A percentile compares a stretch with the other conserved stretches of the same genome.
These are phyloP conservation scores for Chytriomyces hyalinus DNA, from an alignment of 192 early-diverging fungal species.

Conservation along the genomic window DNA sequence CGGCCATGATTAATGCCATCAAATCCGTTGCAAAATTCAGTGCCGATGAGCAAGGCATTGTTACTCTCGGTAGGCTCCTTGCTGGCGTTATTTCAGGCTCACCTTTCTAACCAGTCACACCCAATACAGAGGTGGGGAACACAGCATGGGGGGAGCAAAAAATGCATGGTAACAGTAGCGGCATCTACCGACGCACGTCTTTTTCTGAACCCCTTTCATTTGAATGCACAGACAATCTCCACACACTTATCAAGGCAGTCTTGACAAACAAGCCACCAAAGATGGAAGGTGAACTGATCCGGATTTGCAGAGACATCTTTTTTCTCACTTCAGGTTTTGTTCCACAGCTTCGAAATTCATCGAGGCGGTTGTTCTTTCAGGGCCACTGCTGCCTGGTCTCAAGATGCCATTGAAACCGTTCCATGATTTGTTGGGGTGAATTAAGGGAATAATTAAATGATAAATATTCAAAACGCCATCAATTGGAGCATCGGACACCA, in stretches of 20 bases:
- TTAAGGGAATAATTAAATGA: not conserved
- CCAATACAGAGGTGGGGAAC: conserved; percentile 18
- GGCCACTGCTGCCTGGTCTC: conserved; percentile 45
- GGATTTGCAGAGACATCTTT: not conserved
- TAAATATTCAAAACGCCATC: too few species aligned
- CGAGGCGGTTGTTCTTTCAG: conserved; percentile 42
- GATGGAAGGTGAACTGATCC: conserved; percentile 40
- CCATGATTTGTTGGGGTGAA: conserved; percentile 22
- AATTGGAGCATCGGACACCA: too few species aligned
- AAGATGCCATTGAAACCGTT: conserved; percentile 41
- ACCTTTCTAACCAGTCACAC: conserved; percentile 1
- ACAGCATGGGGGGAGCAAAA: conserved; percentile 41
- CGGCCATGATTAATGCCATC: conserved; percentile 64
- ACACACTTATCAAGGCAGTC: conserved; percentile 42
- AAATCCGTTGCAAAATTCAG: conserved; percentile 77
- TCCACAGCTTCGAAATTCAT: conserved; percentile 48
- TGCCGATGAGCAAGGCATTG: conserved; percentile 72
- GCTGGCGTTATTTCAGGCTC: not conserved
- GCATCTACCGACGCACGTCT: not conserved
- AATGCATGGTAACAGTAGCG: conserved; percentile 35
- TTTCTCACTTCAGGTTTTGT: not conserved
- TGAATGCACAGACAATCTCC: conserved; percentile 39
- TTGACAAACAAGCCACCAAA: conserved; percentile 40
- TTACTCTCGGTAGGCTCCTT: conserved; percentile 61
- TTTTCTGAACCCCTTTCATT: conserved; percentile 6